Conservation (phyloP, 2,329 filamentous ascomycete species). For the Harringtonia lauricola region DNA sequence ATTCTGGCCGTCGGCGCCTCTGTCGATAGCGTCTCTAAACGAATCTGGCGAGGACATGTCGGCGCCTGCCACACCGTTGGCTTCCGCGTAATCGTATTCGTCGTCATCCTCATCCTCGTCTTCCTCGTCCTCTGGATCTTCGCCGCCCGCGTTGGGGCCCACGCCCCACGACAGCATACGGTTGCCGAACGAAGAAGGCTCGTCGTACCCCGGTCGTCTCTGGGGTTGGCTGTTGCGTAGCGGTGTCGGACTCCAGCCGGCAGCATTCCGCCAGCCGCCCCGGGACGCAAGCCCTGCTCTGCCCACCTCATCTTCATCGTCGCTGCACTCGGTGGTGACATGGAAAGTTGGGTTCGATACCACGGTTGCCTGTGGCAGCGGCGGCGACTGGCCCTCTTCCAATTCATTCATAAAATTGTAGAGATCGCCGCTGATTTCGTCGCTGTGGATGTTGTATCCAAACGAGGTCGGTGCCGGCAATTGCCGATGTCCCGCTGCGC, state of each 20-base stretch:
- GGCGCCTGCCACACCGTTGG: constrained; percentile 4
- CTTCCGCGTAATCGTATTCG: constrained; percentile 7
- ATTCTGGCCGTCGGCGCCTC: neutral
- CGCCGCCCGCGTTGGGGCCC: too few relatives aligned
- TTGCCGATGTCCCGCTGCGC: neutral
- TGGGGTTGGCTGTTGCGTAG: constrained; percentile 3
- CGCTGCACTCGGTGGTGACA: constrained; percentile 49
- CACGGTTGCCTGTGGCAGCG: constrained; percentile 46
- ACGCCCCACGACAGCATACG: constrained; percentile 4
- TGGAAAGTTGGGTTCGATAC: constrained; percentile 30
- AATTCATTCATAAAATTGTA: constrained; percentile 34
- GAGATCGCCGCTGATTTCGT: constrained; percentile 24
- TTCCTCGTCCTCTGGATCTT: neutral
- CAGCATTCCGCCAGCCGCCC: neutral
- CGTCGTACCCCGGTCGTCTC: neutral
- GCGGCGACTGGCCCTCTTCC: constrained; percentile 34
- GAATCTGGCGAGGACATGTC: constrained; percentile 4
- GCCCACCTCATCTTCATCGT: constrained; percentile 38
- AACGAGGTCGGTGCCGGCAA: constrained; percentile 16
- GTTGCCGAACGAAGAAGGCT: neutral
- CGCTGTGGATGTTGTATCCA: constrained; percentile 15
- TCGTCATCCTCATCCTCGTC: constrained; percentile 11
- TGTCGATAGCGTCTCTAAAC: neutral
- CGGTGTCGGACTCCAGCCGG: constrained; percentile 8
- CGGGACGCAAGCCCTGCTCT: neutral